Base-by-base conservation (phyloP, 768 basidiomycete genomes). In the Lentinus brumalis region DNA sequence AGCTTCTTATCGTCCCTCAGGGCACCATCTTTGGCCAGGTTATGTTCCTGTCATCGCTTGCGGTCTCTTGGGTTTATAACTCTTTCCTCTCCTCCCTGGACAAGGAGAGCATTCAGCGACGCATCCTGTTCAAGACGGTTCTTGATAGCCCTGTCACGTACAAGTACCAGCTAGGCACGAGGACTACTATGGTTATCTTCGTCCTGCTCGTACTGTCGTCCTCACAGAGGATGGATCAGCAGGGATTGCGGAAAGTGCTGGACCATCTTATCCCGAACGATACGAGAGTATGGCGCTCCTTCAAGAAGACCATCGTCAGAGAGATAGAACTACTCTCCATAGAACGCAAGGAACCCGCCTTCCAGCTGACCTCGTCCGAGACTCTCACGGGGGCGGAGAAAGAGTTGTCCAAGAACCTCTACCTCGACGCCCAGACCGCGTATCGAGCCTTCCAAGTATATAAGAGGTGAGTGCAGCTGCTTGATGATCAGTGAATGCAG, bases 41-140 rank as follows among this genome's bases (percentile, higher is more conserved):
- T 26, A 50, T 60, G 38, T 63, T 63, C 54, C 42, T 63, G 2
- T 18, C 32, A 4, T 56, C 62, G 8, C 62, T 63, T 44, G 58
- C 41, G 16, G 49, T 29, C 31, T 59, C 62, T 8, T 63, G 62
- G 62, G n/a, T 42, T 32, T 63, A 63, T 44, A 63, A 59, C 51
- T 35, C 58, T 18, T 59, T 47, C 38, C 47, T 63, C 42, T 59
- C 62, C 10, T 55, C 58, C 3, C 26, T 56, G 53, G 62, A 63
- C 42, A 49, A 49, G 29, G 50, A 56, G 44, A 44, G 11, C 44
- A 49, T 63, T 32, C 62, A 63, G 46, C 10, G 49, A 9, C n/a
- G 26, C 5, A 60, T 63, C 16, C 45, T 62, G n/a, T n/a, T 49
- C 26, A n/a, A 50, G 8, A 16, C 53, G 1, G 26, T 62, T 0